Conservation (phyloP, 2,329 filamentous ascomycete genomes). For the Claviceps monticola region DNA sequence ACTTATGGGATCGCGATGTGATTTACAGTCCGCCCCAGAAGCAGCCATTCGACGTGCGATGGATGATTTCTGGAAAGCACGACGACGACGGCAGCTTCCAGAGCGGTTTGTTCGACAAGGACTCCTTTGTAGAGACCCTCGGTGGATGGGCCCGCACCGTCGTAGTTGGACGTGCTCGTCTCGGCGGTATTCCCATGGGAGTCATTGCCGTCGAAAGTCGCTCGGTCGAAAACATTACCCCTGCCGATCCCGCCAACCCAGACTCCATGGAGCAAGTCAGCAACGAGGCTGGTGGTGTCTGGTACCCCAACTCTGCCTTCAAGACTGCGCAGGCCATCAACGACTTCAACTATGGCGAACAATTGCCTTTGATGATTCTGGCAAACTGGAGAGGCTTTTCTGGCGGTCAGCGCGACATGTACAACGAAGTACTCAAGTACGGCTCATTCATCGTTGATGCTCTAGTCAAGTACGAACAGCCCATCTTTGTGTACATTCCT, state of each 20-base stretch:
- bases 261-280: conserved; percentile 93
- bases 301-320: conserved; percentile 99
- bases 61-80: conserved; percentile 79
- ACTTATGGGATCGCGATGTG: conserved; percentile 88
- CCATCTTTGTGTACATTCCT: conserved; percentile 97
- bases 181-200: conserved; percentile 95
- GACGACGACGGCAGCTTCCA: conserved; percentile 60
- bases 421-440: conserved; percentile 99
- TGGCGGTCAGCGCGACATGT: conserved; percentile 98
- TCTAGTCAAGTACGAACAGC: conserved; percentile 96
- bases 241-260: conserved; percentile 92
- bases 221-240: conserved; percentile 90
- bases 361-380: conserved; percentile 95
- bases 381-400: conserved; percentile 99
- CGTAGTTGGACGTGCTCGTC: conserved; percentile 87
- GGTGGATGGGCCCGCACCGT: conserved; percentile 96
- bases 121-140: conserved; percentile 92
- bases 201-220: conserved; percentile 95
- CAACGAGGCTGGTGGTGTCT: conserved; percentile 94
- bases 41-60: conserved; percentile 82
- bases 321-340: conserved; percentile 98
- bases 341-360: conserved; percentile 98
- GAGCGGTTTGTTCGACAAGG: conserved; percentile 87
- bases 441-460: conserved; percentile 98
- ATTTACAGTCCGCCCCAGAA: conserved; percentile 69